Conservation (phyloP, 31 red algal genomes). For the Asparagopsis taxiformis region DNA sequence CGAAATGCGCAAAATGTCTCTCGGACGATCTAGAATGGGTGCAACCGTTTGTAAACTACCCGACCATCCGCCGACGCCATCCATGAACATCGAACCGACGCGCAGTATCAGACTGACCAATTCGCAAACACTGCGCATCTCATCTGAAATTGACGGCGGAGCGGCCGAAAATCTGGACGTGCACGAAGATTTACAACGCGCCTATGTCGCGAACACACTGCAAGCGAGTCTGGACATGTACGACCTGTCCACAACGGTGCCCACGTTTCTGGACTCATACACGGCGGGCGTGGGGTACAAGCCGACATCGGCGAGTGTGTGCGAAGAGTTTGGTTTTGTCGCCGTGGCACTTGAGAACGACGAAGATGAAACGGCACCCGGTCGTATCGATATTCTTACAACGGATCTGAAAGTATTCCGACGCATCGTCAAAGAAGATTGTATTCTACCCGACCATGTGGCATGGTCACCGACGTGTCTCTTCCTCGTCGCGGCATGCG, state of each 20-base stretch:
- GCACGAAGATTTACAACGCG: slow-evolving; percentile 9
- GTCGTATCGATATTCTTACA: slow-evolving; percentile 54
- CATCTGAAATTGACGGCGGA: slow-evolving; percentile 19
- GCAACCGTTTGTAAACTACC: slow-evolving; percentile 67
- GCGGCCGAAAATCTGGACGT: slow-evolving; percentile 52
- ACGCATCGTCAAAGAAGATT: slow-evolving; percentile 20
- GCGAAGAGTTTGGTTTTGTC: slow-evolving; percentile 19
- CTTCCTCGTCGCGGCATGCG: slow-evolving; percentile 65
- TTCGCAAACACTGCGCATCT: slow-evolving; percentile 25
- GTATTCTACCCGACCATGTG: slow-evolving; percentile 53
- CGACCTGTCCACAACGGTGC: slow-evolving; percentile 17
- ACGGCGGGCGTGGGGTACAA: slow-evolving; percentile 4
- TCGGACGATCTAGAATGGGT: slow-evolving; percentile 54
- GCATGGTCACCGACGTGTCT: slow-evolving; percentile 54
- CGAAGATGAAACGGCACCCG: slow-evolving; percentile 34
- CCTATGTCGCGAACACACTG: slow-evolving; percentile 59
- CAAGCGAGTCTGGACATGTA: slow-evolving; percentile 62
- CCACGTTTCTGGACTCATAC: slow-evolving; percentile 9
- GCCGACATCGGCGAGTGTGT: slow-evolving; percentile 39
- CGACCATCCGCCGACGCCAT: slow-evolving; percentile 34
- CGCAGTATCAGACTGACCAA: slow-evolving; percentile 26
- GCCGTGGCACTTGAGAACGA: slow-evolving; percentile 33
- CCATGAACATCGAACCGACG: slow-evolving; percentile 36
- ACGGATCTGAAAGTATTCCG: slow-evolving; percentile 31
- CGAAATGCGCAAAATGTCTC: slow-evolving; percentile 27